Conservation (phyloP, 2,329 filamentous ascomycete genomes). For the Nannizziopsis barbatae region DNA sequence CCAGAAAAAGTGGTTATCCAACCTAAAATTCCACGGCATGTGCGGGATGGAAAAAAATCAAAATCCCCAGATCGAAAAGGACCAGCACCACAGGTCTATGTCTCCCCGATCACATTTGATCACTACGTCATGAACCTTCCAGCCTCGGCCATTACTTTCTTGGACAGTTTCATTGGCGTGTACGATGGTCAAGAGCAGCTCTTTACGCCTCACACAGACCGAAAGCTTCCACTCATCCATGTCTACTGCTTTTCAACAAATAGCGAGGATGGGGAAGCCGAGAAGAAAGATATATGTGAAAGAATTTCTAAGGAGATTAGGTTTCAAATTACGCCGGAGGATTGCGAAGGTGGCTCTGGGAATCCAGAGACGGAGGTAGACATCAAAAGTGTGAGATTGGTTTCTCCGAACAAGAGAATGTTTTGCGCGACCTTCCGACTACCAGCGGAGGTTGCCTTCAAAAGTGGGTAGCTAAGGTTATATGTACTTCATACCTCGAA, state of each 20-base stretch:
- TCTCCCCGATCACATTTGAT: constrained; percentile 58
- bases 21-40: constrained; percentile 30
- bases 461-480: constrained; percentile 10
- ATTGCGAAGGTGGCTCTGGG: constrained; percentile 38
- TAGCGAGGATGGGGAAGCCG: constrained; percentile 58
- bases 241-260: constrained; percentile 91
- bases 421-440: constrained; percentile 89
- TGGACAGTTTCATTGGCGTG: constrained; percentile 64
- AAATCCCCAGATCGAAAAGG: constrained; percentile 14
- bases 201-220: constrained; percentile 50
- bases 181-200: constrained; percentile 60
- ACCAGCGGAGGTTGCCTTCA: constrained; percentile 71
- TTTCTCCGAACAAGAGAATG: constrained; percentile 91
- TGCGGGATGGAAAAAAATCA: constrained; percentile 14
- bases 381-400: constrained; percentile 62
- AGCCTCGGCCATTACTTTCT: constrained; percentile 75
- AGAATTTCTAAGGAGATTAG: constrained; percentile 53
- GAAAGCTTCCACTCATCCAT: constrained; percentile 68
- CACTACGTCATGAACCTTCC: constrained; percentile 99
- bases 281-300: constrained; percentile 50
- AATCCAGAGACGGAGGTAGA: constrained; percentile 50
- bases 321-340: constrained; percentile 45
- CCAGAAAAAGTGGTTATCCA: constrained; percentile 46
- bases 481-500: background rate
- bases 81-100: constrained; percentile 29